phyloP scores from a whole-genome alignment of 2,329 filamentous ascomycete genomes.

The Emericellopsis atlantica region DNA sequence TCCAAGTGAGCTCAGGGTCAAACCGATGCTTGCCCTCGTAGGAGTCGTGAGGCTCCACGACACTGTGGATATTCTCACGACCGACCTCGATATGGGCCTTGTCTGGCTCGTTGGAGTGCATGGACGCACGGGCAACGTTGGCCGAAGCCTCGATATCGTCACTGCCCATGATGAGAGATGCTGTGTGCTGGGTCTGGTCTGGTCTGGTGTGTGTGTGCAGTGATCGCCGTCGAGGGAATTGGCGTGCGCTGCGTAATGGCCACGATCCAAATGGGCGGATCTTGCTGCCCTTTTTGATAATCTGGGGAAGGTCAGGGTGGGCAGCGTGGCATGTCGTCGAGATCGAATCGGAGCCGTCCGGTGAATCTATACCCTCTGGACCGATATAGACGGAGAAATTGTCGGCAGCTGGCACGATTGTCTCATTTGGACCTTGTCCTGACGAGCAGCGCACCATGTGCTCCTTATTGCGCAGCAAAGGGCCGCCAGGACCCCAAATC shows the following conservation, averaged over 20 bases:
- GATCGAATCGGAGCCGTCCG: no score
- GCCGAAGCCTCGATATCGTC: conserved; percentile 1
- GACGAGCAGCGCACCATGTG: neutral
- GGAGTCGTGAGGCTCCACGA: conserved; percentile 13
- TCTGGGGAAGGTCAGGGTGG: no score
- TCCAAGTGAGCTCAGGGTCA: conserved; percentile 33
- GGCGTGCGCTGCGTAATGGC: neutral
- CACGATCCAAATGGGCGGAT: neutral
- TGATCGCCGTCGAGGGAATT: no score
- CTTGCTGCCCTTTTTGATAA: neutral
- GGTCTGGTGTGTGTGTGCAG: no score
- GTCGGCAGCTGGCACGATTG: neutral
- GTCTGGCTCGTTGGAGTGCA: conserved; percentile 9
- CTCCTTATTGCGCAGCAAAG: neutral
- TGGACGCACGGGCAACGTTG: conserved; percentile 5
- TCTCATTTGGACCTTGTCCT: neutral
- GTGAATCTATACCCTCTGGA: no score
- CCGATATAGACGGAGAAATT: neutral
- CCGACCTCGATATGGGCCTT: conserved; percentile 18
- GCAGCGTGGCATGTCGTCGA: no score
- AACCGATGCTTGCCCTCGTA: conserved; percentile 29
- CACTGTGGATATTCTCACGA: conserved; percentile 20
- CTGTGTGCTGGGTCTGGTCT: neutral
- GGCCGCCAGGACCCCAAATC: no score
- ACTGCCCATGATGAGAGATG: neutral